Percentiles rank a stretch among this genome's conserved stretches.
Evolutionary conservation across 2,329 filamentous ascomycete genomes (phyloP).

Genomic region (Kalmusia sp.): DNA sequence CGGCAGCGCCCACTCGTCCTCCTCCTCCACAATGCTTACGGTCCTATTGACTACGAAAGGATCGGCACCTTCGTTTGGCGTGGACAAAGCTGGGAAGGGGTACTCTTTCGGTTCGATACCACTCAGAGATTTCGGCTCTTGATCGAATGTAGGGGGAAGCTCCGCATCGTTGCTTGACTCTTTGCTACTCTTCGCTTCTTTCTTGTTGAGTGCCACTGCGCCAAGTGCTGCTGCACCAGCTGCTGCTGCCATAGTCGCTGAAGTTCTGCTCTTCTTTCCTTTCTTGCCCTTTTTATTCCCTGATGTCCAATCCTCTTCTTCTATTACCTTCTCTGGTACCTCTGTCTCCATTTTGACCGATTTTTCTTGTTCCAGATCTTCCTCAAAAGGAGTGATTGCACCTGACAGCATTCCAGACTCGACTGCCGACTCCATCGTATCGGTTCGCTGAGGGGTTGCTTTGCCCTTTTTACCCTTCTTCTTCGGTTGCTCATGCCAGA

Average conservation of each 20-base stretch:
- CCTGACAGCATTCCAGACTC: constrained; percentile 10
- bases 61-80: constrained; percentile 8
- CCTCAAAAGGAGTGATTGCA: constrained; percentile 17
- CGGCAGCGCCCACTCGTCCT: constrained; percentile 40
- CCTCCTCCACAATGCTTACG: constrained; percentile 28
- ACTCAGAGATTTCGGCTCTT: constrained; percentile 18
- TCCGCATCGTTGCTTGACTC: constrained; percentile 8
- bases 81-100: constrained; percentile 32
- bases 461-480: constrained; percentile 33
- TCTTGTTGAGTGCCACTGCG: constrained; percentile 6
- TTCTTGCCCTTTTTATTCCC: constrained; percentile 54
- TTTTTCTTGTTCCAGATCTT: constrained; percentile 10
- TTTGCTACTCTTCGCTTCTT: constrained; percentile 8
- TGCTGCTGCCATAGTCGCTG: constrained; percentile 10
- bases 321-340: constrained; percentile 22
- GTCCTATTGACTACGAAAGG: neutral
- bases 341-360: constrained; percentile 9
- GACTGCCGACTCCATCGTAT: constrained; percentile 14
- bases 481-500: constrained; percentile 22
- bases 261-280: constrained; percentile 32
- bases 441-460: constrained; percentile 20
- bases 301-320: constrained; percentile 17
- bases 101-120: constrained; percentile 29
- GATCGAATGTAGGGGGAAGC: constrained; percentile 24
- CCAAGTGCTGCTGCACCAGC: constrained; percentile 18